Base-by-base conservation (phyloP, 2,329 filamentous ascomycete species). In the Fusarium temperatum region DNA sequence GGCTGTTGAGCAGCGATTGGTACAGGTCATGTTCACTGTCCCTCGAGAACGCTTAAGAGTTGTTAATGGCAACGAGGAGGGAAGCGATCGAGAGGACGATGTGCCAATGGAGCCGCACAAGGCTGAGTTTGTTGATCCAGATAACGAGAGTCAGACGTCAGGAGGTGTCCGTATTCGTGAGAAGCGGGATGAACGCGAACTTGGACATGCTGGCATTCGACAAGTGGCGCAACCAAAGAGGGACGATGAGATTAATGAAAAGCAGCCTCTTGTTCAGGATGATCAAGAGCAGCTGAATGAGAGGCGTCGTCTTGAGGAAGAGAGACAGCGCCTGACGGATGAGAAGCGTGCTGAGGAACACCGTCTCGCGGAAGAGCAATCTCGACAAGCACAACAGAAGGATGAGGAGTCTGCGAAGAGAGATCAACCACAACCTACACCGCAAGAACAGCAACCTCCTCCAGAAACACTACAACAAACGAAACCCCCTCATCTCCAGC, bases 1-100 rank as follows among this genome's bases (percentile, higher is more conserved):
- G 63, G 92, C 93, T 6, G 89, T 92, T 4, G 91, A 94, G 83
- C 89, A 89, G 66, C 84, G 92, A 28, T 85, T 93, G 14, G 93
- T 95, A 69, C 93, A 95, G 81, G 89, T 94, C 79, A 96, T 97
- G 89, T 98, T 98, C 82, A 98, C 96, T 1, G 94, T 98, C 68
- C 96, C 96, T 6, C 94, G 92, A 81, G 93, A 96, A 82, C 90
- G 91, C 76, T 83, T 98, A 72, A 86, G 96, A 32, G 95, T 98
- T n/a, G 96, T 98, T 26, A 98, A 98, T 81, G 92, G 89, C 57
- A 92, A 92, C 41, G 80, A 81, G n/a, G 80, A 80, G 18, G 78
- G 79, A 28, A 78, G 77, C 18, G 67, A 77, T 14, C 78, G 78
- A 11, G 79, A 81, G 22, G 79, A 81, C 24, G 81, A 80, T 28